Conservation (phyloP, 1,284 basidiomycete species). For the Stereum hirsutum region DNA sequence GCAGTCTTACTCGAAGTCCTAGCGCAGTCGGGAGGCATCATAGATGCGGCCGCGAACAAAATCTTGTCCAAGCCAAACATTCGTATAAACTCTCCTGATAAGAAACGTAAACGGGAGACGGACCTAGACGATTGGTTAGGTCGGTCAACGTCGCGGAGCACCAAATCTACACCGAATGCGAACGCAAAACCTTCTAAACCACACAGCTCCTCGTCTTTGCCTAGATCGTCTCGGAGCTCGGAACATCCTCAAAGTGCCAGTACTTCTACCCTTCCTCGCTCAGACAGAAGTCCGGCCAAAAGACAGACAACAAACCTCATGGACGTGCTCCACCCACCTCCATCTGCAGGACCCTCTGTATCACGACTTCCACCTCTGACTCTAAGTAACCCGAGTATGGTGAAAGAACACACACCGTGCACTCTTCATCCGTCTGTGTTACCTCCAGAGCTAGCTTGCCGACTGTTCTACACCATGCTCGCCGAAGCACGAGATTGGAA, state of each 20-base stretch:
- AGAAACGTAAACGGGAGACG: slow-evolving; percentile 33
- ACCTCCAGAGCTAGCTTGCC: slow-evolving; percentile 62
- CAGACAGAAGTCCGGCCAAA: slow-evolving; percentile 8
- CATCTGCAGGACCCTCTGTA: slow-evolving; percentile 28
- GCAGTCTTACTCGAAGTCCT: slow-evolving; percentile 52
- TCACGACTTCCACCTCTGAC: slow-evolving; percentile 43
- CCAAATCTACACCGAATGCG: neutral
- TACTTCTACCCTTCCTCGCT: neutral
- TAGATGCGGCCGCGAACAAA: slow-evolving; percentile 40
- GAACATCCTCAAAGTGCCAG: slow-evolving; percentile 2
- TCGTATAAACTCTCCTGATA: slow-evolving; percentile 12
- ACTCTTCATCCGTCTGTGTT: slow-evolving; percentile 63
- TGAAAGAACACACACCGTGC: slow-evolving; percentile 68
- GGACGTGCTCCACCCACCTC: slow-evolving; percentile 44
- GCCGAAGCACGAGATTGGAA: slow-evolving; percentile 57
- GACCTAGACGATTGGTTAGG: slow-evolving; percentile 42
- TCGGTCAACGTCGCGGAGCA: slow-evolving; percentile 1
- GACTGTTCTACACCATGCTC: slow-evolving; percentile 62
- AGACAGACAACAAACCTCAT: slow-evolving; percentile 36
- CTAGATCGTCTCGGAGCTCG: no score
- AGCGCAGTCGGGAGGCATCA: slow-evolving; percentile 48
- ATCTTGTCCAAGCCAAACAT: slow-evolving; percentile 14
- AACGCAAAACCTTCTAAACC: slow-evolving; percentile 6
- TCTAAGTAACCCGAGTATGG: slow-evolving; percentile 45
- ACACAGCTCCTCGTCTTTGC: slow-evolving; percentile 1